Evolutionary conservation across 495 filamentous ascomycete genomes (phyloP).

Genomic region (Hypoxylon perforatum): DNA sequence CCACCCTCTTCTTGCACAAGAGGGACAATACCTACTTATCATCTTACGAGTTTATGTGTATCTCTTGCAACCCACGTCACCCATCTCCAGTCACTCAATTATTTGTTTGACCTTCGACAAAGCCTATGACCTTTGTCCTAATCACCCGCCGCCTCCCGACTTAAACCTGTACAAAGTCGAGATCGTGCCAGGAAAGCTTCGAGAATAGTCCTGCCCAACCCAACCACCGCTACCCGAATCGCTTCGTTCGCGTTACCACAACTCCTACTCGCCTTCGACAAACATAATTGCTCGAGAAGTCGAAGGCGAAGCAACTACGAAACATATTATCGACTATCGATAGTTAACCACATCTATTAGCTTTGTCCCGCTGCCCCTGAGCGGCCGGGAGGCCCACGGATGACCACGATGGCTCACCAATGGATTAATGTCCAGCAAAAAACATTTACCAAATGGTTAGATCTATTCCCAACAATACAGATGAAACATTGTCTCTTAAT

Average conservation of each 20-base stretch:
- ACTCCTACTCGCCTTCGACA: slow-evolving; percentile 37
- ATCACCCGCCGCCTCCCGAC: slow-evolving; percentile 3
- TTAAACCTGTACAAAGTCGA: slow-evolving; percentile 21
- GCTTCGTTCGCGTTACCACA: slow-evolving; percentile 46
- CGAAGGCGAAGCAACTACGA: slow-evolving; percentile 43
- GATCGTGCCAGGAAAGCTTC: slow-evolving; percentile 17
- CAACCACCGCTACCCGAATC: slow-evolving; percentile 30
- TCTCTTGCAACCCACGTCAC: slow-evolving; percentile 1
- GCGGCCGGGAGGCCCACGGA: slow-evolving; percentile 53
- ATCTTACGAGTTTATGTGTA: slow-evolving; percentile 22
- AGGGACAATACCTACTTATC: not conserved
- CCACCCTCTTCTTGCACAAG: slow-evolving; percentile 4
- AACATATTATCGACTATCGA: slow-evolving; percentile 45
- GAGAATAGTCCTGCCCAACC: slow-evolving; percentile 20
- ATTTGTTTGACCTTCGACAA: slow-evolving; percentile 5
- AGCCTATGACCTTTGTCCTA: not conserved
- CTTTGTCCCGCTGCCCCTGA: slow-evolving; percentile 41
- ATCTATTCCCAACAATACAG: not conserved
- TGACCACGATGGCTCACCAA: slow-evolving; percentile 76
- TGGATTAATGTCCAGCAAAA: slow-evolving; percentile 98
- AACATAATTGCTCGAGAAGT: slow-evolving; percentile 22
- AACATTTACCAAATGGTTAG: slow-evolving; percentile 98
- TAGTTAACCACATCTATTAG: slow-evolving; percentile 20
- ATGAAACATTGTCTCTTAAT: slow-evolving; percentile 30
- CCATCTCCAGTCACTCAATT: not conserved